phyloP scores from a whole-genome alignment of 371 early-diverging fungal genomes.

The Fennellomyces sp. region DNA sequence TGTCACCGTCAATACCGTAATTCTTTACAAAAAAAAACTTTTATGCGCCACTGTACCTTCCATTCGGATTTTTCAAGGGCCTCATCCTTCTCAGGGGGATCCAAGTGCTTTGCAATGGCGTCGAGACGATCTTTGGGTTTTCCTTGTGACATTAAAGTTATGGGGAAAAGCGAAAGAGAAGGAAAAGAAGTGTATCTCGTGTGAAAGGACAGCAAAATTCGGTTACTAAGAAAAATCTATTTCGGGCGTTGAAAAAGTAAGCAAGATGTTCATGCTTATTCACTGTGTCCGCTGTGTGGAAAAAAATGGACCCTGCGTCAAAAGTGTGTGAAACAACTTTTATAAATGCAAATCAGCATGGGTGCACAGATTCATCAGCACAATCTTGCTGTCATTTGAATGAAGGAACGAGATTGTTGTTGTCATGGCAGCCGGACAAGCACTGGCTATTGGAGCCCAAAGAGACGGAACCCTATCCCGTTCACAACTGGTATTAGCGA shows the following conservation, averaged over 20 bases:
- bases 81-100: slow-evolving; percentile 22
- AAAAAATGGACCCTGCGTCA: neutral
- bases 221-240: neutral
- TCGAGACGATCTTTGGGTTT: slow-evolving; percentile 21
- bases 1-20: neutral
- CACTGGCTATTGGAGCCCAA: no score
- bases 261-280: no score
- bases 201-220: neutral
- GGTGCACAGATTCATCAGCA: no score
- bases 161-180: neutral
- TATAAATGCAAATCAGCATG: no score
- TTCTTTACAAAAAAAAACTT: no score
- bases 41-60: no score
- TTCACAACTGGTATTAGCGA: no score
- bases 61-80: slow-evolving; percentile 50
- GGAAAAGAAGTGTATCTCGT: neutral
- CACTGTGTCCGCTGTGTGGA: neutral
- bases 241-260: neutral
- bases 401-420: no score
- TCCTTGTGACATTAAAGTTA: neutral
- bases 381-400: no score
- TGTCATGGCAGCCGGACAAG: no score
- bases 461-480: no score
- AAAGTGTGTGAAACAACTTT: no score
- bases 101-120: slow-evolving; percentile 27